Evolutionary conservation across 2,329 filamentous ascomycete species (phyloP).

Genomic region (Plectosphaerella sp.): DNA sequence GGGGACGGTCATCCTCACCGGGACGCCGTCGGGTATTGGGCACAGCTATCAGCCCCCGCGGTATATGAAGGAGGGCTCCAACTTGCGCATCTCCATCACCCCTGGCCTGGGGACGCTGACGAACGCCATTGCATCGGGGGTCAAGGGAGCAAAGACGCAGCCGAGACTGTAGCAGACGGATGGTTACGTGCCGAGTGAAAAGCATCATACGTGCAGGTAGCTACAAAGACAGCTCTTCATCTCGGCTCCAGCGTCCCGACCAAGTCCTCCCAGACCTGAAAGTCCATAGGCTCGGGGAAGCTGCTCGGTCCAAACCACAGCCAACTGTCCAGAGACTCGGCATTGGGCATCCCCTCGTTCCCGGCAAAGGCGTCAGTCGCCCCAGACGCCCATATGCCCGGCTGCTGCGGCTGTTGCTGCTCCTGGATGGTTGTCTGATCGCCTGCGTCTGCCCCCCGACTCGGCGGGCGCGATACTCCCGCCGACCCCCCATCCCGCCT

Average conservation of each 20-base stretch:
- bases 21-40: conserved; percentile 17
- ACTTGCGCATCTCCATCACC: conserved; percentile 12
- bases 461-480: neutral
- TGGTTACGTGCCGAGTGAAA: neutral
- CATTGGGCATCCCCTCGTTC: neutral
- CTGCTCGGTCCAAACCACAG: conserved; percentile 14
- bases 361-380: neutral
- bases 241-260: conserved; percentile 10
- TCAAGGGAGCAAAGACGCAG: neutral
- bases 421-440: neutral
- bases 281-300: conserved; percentile 17
- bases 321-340: conserved; percentile 1
- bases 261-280: conserved; percentile 15
- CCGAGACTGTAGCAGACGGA: neutral
- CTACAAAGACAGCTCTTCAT: neutral
- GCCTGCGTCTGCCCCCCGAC: neutral
- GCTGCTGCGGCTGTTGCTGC: neutral
- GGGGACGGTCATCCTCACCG: conserved; percentile 21
- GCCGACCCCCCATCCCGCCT: neutral
- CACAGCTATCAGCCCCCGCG: conserved; percentile 13
- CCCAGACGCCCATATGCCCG: neutral
- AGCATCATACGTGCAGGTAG: neutral
- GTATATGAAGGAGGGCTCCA: conserved; percentile 12
- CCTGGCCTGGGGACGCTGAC: conserved; percentile 16
- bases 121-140: conserved; percentile 11